These are phyloP conservation scores for Saccharum hybrid DNA, from an alignment of 202 grass and related monocot genomes.

Conservation along the genomic window DNA sequence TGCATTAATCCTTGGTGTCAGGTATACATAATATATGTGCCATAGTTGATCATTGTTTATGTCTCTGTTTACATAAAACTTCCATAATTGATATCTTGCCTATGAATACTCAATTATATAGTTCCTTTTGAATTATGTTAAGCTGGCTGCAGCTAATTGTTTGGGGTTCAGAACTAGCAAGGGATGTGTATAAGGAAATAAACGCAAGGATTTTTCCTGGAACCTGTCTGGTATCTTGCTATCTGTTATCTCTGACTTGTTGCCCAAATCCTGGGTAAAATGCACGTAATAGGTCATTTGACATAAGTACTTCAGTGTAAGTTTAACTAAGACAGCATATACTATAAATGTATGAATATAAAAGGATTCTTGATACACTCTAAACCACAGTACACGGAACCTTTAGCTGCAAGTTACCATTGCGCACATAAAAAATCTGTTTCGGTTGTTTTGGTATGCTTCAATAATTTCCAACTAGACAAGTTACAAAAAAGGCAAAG, in stretches of 20 bases:
- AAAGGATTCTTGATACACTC: not conserved
- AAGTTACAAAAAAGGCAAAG: not conserved
- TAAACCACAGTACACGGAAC: not conserved
- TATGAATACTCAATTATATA: not conserved
- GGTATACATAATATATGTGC: constrained; percentile 40
- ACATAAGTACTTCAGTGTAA: not conserved
- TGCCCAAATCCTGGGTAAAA: not conserved
- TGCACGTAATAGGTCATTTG: not conserved
- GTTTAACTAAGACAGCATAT: not conserved
- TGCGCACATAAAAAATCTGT: not conserved
- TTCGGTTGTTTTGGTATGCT: not conserved
- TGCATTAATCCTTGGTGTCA: constrained; percentile 82
- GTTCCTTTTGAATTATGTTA: not conserved
- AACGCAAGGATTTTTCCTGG: not conserved
- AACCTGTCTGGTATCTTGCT: not conserved
- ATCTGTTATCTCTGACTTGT: not conserved
- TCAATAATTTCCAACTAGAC: not conserved
- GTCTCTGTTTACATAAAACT: not conserved
- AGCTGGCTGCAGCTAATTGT: not conserved
- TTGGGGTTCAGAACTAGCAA: not conserved
- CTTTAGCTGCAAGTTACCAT: constrained; percentile 30
- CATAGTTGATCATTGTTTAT: not conserved
- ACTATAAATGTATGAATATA: not conserved
- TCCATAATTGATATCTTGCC: not conserved
- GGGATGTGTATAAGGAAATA: not conserved